phyloP scores from a whole-genome alignment of 1,139 yeast species.

The Trichomonascaceae sp. region DNA sequence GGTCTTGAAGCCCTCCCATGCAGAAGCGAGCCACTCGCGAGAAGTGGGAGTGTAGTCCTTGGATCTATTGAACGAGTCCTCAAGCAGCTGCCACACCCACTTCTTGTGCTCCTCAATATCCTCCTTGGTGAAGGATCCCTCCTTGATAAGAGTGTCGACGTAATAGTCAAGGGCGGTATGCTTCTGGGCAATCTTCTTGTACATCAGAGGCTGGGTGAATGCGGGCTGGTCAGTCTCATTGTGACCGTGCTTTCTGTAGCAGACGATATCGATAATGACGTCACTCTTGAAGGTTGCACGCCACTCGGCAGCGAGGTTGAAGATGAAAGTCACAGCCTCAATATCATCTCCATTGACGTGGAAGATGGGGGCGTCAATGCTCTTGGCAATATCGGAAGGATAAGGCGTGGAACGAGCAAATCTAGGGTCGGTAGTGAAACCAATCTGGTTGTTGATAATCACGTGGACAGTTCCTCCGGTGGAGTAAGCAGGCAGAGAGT shows the following conservation, averaged over 20 bases:
- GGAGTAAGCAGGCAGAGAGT: slow-evolving; percentile 83
- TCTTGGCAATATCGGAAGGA: slow-evolving; percentile 95
- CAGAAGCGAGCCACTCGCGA: slow-evolving; percentile 96
- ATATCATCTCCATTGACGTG: slow-evolving; percentile 98
- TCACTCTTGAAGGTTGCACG: slow-evolving; percentile 93
- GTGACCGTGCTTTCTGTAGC: slow-evolving; percentile 98
- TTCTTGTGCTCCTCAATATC: slow-evolving; percentile 93
- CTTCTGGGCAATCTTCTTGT: slow-evolving; percentile 79
- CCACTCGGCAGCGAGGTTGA: slow-evolving; percentile 97
- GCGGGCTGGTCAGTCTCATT: slow-evolving; percentile 99
- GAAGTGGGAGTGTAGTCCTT: slow-evolving; percentile 86
- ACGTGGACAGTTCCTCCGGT: slow-evolving; percentile 98
- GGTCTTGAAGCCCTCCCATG: slow-evolving; percentile 98
- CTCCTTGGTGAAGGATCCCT: slow-evolving; percentile 77
- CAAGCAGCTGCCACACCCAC: slow-evolving; percentile 95
- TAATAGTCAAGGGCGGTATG: slow-evolving; percentile 79
- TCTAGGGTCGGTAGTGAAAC: slow-evolving; percentile 98
- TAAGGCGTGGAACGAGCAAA: slow-evolving; percentile 95
- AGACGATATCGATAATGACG: slow-evolving; percentile 91
- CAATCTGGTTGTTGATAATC: slow-evolving; percentile 95
- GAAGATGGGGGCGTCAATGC: slow-evolving; percentile 96
- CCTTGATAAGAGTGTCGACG: slow-evolving; percentile 63
- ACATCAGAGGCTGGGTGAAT: slow-evolving; percentile 97
- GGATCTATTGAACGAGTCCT: slow-evolving; percentile 75
- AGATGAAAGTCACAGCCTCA: slow-evolving; percentile 82